Conservation (phyloP, 345 rosid genomes). For the Rhodamnia rubescens region DNA sequence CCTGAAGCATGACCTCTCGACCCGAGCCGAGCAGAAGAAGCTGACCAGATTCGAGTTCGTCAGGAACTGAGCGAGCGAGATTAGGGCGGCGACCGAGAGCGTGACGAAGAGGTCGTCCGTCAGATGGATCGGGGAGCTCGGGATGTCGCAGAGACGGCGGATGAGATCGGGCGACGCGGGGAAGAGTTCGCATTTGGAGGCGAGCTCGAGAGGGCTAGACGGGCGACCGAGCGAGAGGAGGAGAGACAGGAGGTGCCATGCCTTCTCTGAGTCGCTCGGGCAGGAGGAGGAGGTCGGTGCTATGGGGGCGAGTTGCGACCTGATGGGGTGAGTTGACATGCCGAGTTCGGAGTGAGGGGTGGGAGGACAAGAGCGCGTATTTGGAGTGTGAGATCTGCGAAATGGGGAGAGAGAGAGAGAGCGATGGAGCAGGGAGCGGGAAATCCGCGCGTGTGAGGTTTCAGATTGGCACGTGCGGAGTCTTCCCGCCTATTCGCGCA, state of each 20-base stretch:
- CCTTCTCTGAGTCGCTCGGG: conserved; percentile 19
- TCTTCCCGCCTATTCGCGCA: conserved; percentile 6
- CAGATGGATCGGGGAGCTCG: conserved; percentile 36
- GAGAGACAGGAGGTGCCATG: conserved; percentile 45
- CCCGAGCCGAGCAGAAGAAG: neutral
- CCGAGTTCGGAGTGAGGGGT: neutral
- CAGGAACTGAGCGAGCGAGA: conserved; percentile 9
- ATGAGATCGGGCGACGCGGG: conserved; percentile 22
- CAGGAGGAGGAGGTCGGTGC: neutral
- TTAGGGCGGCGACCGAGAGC: conserved; percentile 15
- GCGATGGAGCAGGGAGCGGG: neutral
- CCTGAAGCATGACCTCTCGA: neutral
- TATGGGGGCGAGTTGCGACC: neutral
- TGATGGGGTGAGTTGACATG: conserved; percentile 14
- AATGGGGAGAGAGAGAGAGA: neutral
- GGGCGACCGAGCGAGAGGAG: conserved; percentile 43
- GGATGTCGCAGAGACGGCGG: conserved; percentile 27
- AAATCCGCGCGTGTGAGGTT: conserved; percentile 2
- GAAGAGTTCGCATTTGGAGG: conserved; percentile 27
- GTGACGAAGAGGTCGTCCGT: conserved; percentile 14
- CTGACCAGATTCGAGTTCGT: conserved; percentile 1
- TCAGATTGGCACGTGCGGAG: conserved; percentile 17
- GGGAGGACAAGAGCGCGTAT: neutral
- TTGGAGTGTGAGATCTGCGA: neutral
- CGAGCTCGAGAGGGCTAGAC: conserved; percentile 21